These are phyloP conservation scores for Clitoria ternatea DNA, from an alignment of 306 rosid species.

Conservation along the genomic window DNA sequence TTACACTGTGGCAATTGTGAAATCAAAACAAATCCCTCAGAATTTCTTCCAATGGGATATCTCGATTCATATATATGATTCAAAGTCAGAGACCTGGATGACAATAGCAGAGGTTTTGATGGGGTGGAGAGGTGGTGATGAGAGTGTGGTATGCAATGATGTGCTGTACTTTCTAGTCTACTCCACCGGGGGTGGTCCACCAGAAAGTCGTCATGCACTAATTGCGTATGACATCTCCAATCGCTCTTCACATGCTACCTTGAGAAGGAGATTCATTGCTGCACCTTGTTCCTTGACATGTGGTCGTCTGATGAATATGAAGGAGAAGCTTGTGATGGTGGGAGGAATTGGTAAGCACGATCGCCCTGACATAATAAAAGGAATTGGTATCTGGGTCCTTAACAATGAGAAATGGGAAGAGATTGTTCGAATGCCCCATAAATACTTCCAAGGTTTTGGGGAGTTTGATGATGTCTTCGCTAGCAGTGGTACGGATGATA, in stretches of 20 bases:
- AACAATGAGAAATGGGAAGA: conserved; percentile 78
- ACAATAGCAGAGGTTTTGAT: conserved; percentile 65
- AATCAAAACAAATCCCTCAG: conserved; percentile 81
- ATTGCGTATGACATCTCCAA: conserved; percentile 52
- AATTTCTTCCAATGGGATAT: conserved; percentile 74
- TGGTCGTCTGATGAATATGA: conserved; percentile 87
- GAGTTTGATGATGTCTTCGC: conserved; percentile 94
- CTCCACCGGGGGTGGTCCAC: conserved; percentile 57
- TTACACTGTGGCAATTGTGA: conserved; percentile 64
- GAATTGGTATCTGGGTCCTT: conserved; percentile 92
- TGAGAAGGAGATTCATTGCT: conserved; percentile 56
- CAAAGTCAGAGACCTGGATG: conserved; percentile 55
- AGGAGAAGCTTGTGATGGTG: conserved; percentile 94
- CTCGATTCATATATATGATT: conserved; percentile 65
- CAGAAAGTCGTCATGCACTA: conserved; percentile 69
- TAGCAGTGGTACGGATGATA: conserved; percentile 79
- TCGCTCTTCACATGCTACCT: conserved; percentile 41
- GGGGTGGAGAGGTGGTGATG: conserved; percentile 98
- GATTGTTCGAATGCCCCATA: conserved; percentile 82
- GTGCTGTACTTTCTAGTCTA: conserved; percentile 74
- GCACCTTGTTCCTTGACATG: conserved; percentile 90
- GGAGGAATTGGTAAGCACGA: conserved; percentile 88
- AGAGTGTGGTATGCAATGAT: conserved; percentile 83
- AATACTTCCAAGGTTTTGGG: conserved; percentile 93
- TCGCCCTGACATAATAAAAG: conserved; percentile 85